Conservation (phyloP, 2,329 filamentous ascomycete genomes). For the Fusarium pseudoanthophilum region DNA sequence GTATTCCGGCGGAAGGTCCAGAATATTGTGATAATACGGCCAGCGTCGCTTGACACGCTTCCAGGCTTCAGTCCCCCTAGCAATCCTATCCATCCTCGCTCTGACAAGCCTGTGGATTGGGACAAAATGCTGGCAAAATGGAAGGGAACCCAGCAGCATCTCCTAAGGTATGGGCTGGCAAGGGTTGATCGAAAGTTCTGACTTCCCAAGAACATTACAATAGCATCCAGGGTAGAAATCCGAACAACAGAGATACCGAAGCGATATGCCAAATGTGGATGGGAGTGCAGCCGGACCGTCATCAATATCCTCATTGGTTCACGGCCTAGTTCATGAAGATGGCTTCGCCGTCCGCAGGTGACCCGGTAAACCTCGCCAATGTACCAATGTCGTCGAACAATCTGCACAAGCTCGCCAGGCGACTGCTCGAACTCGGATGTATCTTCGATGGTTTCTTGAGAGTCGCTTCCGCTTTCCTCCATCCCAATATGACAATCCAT, state of each 20-base stretch:
- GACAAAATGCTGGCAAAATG: neutral
- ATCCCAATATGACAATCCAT: conserved; percentile 3
- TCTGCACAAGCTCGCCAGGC: neutral
- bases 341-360: neutral
- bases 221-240: neutral
- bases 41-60: neutral
- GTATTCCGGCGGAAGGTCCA: neutral
- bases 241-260: neutral
- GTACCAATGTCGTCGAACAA: neutral
- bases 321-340: neutral
- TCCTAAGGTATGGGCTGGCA: neutral
- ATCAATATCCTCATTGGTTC: neutral
- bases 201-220: neutral
- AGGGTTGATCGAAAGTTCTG: neutral
- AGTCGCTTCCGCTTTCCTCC: neutral
- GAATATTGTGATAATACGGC: neutral
- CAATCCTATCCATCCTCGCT: neutral
- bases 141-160: neutral
- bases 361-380: neutral
- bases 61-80: neutral
- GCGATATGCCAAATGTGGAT: neutral
- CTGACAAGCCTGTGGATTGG: neutral
- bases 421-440: neutral
- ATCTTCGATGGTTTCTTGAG: neutral
- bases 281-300: neutral